A percentile compares a stretch with the other conserved stretches of the same genome.
phyloP scores from a whole-genome alignment of 2,329 filamentous ascomycete genomes.

The Penicillium sp. region DNA sequence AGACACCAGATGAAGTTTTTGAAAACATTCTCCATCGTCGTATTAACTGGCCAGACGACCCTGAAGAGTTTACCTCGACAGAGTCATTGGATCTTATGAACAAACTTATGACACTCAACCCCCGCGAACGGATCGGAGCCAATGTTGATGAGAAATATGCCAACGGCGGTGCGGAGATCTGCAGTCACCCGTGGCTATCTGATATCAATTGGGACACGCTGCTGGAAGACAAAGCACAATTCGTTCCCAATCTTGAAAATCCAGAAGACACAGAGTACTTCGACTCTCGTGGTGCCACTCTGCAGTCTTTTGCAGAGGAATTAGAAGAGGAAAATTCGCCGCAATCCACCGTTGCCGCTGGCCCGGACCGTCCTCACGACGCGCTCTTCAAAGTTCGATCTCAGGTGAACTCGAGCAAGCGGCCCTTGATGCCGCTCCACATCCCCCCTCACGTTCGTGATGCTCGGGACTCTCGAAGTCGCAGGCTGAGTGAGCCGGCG shows the following conservation, averaged over 20 bases:
- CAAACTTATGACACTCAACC: conserved; percentile 82
- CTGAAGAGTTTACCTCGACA: conserved; percentile 75
- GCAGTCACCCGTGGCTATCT: conserved; percentile 83
- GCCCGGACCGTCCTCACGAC: conserved; percentile 86
- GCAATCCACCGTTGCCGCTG: conserved; percentile 66
- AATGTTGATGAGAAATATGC: conserved; percentile 81
- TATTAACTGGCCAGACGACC: conserved; percentile 89
- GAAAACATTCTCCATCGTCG: conserved; percentile 89
- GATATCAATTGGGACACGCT: conserved; percentile 87
- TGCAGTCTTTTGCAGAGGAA: conserved; percentile 91
- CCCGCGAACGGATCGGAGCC: conserved; percentile 77
- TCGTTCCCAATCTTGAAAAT: conserved; percentile 88
- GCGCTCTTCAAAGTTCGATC: conserved; percentile 85
- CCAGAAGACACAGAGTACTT: conserved; percentile 99
- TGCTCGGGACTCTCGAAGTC: conserved; percentile 80
- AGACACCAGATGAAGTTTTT: conserved; percentile 89
- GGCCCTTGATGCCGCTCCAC: conserved; percentile 89
- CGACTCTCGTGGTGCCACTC: conserved; percentile 83
- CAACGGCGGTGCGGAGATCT: conserved; percentile 88
- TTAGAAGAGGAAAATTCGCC: conserved; percentile 86
- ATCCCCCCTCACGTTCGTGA: conserved; percentile 97
- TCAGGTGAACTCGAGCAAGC: conserved; percentile 84
- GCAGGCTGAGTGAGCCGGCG: conserved; percentile 87
- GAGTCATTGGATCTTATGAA: conserved; percentile 96
- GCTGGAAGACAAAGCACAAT: conserved; percentile 93